Conservation (phyloP, 495 filamentous ascomycete species). For the Talaromyces ruber region DNA sequence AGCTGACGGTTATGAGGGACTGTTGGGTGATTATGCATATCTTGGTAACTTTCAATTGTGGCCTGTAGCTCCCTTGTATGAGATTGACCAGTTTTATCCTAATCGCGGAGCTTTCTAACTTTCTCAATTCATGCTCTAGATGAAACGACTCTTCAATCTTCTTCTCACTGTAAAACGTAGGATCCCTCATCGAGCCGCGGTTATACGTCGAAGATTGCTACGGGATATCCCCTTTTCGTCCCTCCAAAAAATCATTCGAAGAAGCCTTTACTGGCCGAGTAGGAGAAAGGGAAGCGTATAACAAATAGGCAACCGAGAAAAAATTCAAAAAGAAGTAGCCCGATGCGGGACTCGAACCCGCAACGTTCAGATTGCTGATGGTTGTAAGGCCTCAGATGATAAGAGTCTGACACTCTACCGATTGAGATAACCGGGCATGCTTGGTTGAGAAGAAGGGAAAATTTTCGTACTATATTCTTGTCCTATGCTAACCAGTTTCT, state of each 20-base stretch:
- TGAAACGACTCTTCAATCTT: neutral
- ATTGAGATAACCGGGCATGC: constrained; percentile 2
- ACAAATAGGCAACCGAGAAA: neutral
- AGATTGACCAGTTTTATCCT: neutral
- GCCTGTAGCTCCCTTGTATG: neutral
- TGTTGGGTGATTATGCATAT: neutral
- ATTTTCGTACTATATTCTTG: neutral
- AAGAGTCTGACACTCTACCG: constrained; percentile 3
- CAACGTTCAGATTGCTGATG: neutral
- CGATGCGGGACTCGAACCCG: constrained; percentile 2
- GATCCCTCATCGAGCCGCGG: no score
- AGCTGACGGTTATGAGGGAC: neutral
- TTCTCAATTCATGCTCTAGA: neutral
- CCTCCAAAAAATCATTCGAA: neutral
- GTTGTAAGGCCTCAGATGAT: neutral
- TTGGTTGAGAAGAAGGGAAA: neutral
- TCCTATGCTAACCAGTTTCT: neutral
- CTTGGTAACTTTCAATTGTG: neutral
- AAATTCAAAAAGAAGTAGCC: neutral
- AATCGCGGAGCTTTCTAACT: neutral
- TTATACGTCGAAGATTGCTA: no score
- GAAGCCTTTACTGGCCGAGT: no score
- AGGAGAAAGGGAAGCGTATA: neutral
- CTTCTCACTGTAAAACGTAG: neutral
- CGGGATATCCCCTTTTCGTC: neutral